A percentile compares a stretch with the other conserved stretches of the same genome.
Conservation (phyloP, 768 basidiomycete species). For the Leccinum aurantiacum region DNA sequence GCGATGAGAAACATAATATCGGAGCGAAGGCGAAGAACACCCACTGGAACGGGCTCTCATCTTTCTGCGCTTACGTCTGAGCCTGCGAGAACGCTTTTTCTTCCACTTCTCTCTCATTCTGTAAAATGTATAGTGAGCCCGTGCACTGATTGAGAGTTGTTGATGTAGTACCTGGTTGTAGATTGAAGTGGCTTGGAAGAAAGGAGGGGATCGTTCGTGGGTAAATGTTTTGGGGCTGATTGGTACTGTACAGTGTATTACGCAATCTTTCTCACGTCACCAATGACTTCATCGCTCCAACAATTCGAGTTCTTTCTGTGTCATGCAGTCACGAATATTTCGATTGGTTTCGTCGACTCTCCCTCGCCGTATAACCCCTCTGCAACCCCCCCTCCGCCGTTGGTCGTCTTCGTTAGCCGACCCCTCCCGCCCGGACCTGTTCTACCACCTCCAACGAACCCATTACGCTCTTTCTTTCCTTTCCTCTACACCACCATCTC, state of each 20-base stretch:
- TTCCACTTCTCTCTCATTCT: conserved; percentile 98
- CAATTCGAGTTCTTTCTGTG: neutral
- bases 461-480: conserved; percentile 69
- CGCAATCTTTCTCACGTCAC: conserved; percentile 20
- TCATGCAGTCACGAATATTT: conserved; percentile 15
- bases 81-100: conserved; percentile 92
- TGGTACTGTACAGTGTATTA: conserved; percentile 39
- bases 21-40: conserved; percentile 41
- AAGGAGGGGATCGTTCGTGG: conserved; percentile 8
- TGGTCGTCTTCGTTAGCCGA: conserved; percentile 40
- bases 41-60: conserved; percentile 92
- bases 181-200: conserved; percentile 33
- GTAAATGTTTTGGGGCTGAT: conserved; percentile 28
- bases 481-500: conserved; percentile 40
- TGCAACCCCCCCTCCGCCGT: neutral
- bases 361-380: conserved; percentile 12
- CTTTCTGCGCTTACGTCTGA: conserved; percentile 93
- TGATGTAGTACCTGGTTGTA: conserved; percentile 28
- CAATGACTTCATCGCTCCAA: conserved; percentile 11
- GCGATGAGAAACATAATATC: neutral
- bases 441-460: conserved; percentile 58
- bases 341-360: neutral
- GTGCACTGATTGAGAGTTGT: neutral
- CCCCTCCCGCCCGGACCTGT: conserved; percentile 62
- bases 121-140: neutral